Evolutionary conservation across 768 basidiomycete species (phyloP).

Genomic region (Coprinopsis strossmayeri): DNA sequence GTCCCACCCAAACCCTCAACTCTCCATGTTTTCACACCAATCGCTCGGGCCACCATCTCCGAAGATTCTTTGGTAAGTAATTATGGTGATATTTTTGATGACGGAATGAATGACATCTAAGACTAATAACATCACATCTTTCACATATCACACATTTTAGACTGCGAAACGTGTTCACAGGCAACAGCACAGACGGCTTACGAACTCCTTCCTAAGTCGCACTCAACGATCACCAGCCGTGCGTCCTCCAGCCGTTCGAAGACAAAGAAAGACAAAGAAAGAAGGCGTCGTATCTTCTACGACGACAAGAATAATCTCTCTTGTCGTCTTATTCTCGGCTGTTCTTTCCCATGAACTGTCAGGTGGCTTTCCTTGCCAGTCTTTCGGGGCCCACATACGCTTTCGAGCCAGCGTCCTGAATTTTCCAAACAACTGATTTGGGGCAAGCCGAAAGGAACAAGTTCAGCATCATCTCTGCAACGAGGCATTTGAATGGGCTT

Average conservation of each 20-base stretch:
- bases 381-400: background rate
- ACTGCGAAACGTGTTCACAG: slow-evolving; percentile 1
- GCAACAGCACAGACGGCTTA: background rate
- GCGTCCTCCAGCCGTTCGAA: background rate
- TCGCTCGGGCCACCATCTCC: background rate
- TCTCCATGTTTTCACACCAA: background rate
- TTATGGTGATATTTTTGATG: background rate
- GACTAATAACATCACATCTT: background rate
- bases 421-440: background rate
- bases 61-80: background rate
- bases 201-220: no score
- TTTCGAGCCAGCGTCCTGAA: background rate
- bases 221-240: background rate
- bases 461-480: no score
- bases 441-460: background rate
- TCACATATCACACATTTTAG: slow-evolving; percentile 7
- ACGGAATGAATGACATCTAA: background rate
- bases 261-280: no score
- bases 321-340: background rate
- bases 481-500: no score
- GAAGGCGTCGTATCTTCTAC: no score
- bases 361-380: background rate
- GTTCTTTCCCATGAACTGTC: background rate
- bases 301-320: background rate
- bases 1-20: background rate